A percentile compares a stretch with the other conserved stretches of the same genome.
Evolutionary conservation across 192 early-diverging fungal genomes (phyloP).

Genomic region (Lobulomyces angularis): DNA sequence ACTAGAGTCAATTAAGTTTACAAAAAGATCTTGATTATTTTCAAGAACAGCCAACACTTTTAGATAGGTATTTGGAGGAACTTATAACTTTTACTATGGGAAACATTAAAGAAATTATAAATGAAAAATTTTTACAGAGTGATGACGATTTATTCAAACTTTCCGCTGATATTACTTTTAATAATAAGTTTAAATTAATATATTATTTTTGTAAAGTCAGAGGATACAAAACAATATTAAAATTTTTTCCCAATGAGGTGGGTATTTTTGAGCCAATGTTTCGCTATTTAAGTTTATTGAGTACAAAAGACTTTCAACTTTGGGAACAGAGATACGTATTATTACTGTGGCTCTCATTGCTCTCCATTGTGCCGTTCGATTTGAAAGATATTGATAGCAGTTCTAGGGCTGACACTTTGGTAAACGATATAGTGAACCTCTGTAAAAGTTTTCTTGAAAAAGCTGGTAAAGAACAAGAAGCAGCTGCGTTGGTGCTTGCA

Average conservation of each 20-base stretch:
- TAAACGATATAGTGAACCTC: conserved; percentile 53
- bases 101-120: conserved; percentile 32
- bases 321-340: conserved; percentile 79
- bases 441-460: conserved; percentile 54
- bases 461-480: conserved; percentile 79
- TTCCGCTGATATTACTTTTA: neutral
- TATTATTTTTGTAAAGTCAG: conserved; percentile 75
- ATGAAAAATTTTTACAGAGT: neutral
- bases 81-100: conserved; percentile 49
- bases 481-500: conserved; percentile 66
- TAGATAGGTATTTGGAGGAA: conserved; percentile 60
- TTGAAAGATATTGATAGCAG: conserved; percentile 73
- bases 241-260: conserved; percentile 84
- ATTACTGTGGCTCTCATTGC: conserved; percentile 85
- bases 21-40: conserved; percentile 26
- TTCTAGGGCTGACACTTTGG: conserved; percentile 28
- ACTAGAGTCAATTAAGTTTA: no score
- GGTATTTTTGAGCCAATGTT: conserved; percentile 80
- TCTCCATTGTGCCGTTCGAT: conserved; percentile 94
- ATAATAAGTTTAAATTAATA: conserved; percentile 36
- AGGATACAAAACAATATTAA: conserved; percentile 84
- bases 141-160: conserved; percentile 2
- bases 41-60: conserved; percentile 64
- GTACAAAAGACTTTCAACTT: conserved; percentile 3
- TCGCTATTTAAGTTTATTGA: conserved; percentile 27